Evolutionary conservation across 2,329 filamentous ascomycete species (phyloP).

Genomic region (Ceratocystis cacaofunesta): DNA sequence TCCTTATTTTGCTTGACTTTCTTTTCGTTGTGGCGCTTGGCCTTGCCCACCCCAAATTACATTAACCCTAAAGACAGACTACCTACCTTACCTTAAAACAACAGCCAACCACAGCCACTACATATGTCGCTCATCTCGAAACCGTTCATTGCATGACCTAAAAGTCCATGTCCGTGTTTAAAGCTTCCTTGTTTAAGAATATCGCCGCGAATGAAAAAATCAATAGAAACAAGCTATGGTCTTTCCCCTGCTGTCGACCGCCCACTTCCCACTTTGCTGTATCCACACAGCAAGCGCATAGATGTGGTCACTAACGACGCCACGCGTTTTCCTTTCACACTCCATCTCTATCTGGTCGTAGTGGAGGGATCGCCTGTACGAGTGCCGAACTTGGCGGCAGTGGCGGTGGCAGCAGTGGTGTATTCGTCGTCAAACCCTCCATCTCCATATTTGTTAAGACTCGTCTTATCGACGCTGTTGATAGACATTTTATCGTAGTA

Average conservation of each 20-base stretch:
- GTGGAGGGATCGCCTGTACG: not conserved
- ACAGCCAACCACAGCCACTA: too few relatives aligned
- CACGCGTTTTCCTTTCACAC: not conserved
- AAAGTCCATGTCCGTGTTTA: too few relatives aligned
- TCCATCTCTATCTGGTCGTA: not conserved
- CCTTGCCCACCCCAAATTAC: not conserved
- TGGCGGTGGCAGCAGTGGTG: not conserved
- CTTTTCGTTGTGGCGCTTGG: not conserved
- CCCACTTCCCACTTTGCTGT: not conserved
- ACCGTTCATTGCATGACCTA: too few relatives aligned
- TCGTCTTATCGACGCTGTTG: not conserved
- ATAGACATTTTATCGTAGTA: not conserved
- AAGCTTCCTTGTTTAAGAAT: too few relatives aligned
- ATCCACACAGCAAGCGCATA: not conserved
- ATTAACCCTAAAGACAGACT: too few relatives aligned
- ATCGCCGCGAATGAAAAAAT: not conserved
- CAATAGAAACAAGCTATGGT: not conserved
- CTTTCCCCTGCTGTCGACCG: not conserved
- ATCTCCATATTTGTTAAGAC: constrained; percentile 2
- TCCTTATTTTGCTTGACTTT: not conserved
- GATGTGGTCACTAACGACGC: not conserved
- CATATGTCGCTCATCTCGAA: too few relatives aligned
- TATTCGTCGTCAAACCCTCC: not conserved
- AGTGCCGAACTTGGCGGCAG: not conserved
- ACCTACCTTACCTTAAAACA: too few relatives aligned